A percentile compares a stretch with the other conserved stretches of the same genome.
Evolutionary conservation across 2,329 filamentous ascomycete genomes (phyloP).

Genomic region (Ophiostoma triangulosporum): DNA sequence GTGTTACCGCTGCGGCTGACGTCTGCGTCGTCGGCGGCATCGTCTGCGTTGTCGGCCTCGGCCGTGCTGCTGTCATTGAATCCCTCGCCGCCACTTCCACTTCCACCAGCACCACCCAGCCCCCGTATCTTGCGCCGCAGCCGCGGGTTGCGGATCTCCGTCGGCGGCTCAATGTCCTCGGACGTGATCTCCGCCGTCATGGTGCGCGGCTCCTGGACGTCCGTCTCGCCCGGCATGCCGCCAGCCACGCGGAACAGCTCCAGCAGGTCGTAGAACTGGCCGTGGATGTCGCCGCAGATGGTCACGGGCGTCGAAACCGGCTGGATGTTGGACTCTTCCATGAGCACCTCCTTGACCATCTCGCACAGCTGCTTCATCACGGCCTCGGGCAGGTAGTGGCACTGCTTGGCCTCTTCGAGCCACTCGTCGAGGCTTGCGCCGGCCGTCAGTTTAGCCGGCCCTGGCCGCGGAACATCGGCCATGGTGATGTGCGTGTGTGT

Average conservation of each 20-base stretch:
- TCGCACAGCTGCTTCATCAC: slow-evolving; percentile 99
- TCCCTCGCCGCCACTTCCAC: slow-evolving; percentile 19
- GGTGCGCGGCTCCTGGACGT: slow-evolving; percentile 54
- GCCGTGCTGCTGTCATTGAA: slow-evolving; percentile 25
- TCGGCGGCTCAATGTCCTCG: slow-evolving; percentile 85
- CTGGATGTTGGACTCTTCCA: slow-evolving; percentile 99
- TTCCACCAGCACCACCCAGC: slow-evolving; percentile 34
- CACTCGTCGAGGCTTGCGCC: slow-evolving; percentile 88
- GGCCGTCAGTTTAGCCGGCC: slow-evolving; percentile 70
- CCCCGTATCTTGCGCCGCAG: slow-evolving; percentile 70
- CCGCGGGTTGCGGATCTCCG: slow-evolving; percentile 76
- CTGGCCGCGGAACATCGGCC: slow-evolving; percentile 65
- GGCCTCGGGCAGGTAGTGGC: slow-evolving; percentile 87
- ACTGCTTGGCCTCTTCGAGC: slow-evolving; percentile 92
- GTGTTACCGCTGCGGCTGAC: slow-evolving; percentile 22
- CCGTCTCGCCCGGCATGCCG: slow-evolving; percentile 81
- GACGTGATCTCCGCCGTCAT: slow-evolving; percentile 66
- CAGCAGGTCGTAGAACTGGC: slow-evolving; percentile 94
- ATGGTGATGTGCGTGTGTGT: too few relatives aligned
- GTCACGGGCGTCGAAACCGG: slow-evolving; percentile 95
- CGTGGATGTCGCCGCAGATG: slow-evolving; percentile 95
- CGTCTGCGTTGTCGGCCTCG: background rate
- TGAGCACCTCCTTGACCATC: slow-evolving; percentile 95
- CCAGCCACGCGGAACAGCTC: slow-evolving; percentile 95
- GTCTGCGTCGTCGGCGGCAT: background rate